phyloP scores from a whole-genome alignment of 1,284 basidiomycete species.

The Heterobasidion occidentale region DNA sequence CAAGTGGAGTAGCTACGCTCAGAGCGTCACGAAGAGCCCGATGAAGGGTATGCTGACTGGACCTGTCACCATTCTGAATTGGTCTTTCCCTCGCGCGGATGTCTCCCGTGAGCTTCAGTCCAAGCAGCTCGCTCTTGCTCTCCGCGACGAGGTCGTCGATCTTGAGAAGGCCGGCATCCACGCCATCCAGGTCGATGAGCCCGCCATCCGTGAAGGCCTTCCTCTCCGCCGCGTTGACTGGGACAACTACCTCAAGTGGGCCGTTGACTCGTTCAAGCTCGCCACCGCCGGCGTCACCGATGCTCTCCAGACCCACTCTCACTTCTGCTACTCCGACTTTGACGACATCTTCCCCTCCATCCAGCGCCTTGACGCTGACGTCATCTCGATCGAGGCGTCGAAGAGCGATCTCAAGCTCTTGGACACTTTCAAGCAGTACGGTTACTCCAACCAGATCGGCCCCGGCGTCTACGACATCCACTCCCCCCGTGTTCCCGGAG shows the following conservation, averaged over 20 bases:
- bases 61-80: slow-evolving; percentile 97
- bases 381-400: slow-evolving; percentile 98
- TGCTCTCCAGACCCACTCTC: slow-evolving; percentile 91
- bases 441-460: slow-evolving; percentile 97
- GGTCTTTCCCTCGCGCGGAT: slow-evolving; percentile 99
- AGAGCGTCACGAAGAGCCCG: slow-evolving; percentile 88
- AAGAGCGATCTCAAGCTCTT: slow-evolving; percentile 98
- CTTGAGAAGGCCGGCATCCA: slow-evolving; percentile 96
- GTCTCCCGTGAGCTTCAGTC: slow-evolving; percentile 95
- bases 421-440: slow-evolving; percentile 90
- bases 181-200: slow-evolving; percentile 99
- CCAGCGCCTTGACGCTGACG: slow-evolving; percentile 95
- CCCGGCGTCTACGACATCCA: slow-evolving; percentile 99
- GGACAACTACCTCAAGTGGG: slow-evolving; percentile 94
- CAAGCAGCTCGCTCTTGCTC: slow-evolving; percentile 96
- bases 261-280: slow-evolving; percentile 96
- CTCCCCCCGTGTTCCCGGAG: slow-evolving; percentile 94
- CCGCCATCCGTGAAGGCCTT: slow-evolving; percentile 98
- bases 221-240: slow-evolving; percentile 93
- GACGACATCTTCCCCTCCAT: slow-evolving; percentile 98
- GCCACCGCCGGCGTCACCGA: slow-evolving; percentile 91
- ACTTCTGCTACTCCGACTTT: slow-evolving; percentile 98
- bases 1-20: slow-evolving; percentile 95
- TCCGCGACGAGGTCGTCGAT: slow-evolving; percentile 97
- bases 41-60: slow-evolving; percentile 99